Evolutionary conservation across 1,284 basidiomycete species (phyloP).

Genomic region (Gomphus bonarii): DNA sequence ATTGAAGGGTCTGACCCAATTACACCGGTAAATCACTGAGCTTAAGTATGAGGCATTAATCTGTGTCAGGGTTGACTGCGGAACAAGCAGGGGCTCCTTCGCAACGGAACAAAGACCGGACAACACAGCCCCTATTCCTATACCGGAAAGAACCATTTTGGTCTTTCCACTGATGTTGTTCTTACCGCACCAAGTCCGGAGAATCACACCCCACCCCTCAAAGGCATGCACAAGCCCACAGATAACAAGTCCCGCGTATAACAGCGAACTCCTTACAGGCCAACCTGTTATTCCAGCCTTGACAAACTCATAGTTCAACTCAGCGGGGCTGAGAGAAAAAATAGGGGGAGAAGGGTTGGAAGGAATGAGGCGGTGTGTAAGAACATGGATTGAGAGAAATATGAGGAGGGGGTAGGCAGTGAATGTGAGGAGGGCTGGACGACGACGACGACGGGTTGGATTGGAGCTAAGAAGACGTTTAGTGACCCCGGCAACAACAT

Average conservation of each 20-base stretch:
- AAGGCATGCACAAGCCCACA: constrained; percentile 43
- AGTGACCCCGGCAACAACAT: constrained; percentile 41
- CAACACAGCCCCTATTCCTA: background rate
- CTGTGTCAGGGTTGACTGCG: background rate
- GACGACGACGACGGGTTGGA: constrained; percentile 26
- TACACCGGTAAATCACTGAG: background rate
- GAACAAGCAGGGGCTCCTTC: background rate
- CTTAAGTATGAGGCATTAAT: constrained; percentile 3
- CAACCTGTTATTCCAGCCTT: constrained; percentile 51
- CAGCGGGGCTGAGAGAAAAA: constrained; percentile 49
- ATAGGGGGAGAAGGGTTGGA: constrained; percentile 35
- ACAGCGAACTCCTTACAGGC: constrained; percentile 44
- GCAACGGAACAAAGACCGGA: background rate
- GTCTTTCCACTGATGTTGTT: background rate
- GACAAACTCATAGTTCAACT: constrained; percentile 68
- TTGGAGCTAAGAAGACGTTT: constrained; percentile 38
- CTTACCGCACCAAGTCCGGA: constrained; percentile 32
- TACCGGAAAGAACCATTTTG: background rate
- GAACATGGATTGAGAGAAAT: constrained; percentile 53
- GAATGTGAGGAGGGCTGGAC: constrained; percentile 34
- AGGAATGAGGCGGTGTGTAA: constrained; percentile 49
- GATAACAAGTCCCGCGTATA: constrained; percentile 48
- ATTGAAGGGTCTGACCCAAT: background rate
- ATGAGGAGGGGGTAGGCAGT: constrained; percentile 47
- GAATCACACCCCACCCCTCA: constrained; percentile 48